phyloP scores from a whole-genome alignment of 2,329 filamentous ascomycete species.

The Hysterium pulicare region DNA sequence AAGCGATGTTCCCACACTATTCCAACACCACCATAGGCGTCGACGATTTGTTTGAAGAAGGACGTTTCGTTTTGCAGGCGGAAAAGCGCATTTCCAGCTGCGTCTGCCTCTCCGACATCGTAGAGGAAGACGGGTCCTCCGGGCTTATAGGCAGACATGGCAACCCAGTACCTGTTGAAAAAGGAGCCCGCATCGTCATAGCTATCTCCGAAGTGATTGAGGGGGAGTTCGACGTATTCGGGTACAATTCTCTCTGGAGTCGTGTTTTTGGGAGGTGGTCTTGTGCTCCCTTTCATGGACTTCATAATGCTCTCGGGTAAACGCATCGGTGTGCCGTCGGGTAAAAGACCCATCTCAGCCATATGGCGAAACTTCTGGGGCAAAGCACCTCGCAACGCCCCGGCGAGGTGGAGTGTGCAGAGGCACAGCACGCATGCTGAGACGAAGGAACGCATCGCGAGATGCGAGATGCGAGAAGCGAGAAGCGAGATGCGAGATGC shows the following conservation, averaged over 20 bases:
- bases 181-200: conserved; percentile 26
- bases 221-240: conserved; percentile 35
- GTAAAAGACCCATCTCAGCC: conserved; percentile 31
- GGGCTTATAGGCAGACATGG: conserved; percentile 28
- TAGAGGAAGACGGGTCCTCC: conserved; percentile 39
- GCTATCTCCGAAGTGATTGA: conserved; percentile 34
- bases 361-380: conserved; percentile 20
- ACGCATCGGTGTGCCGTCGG: conserved; percentile 28
- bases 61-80: conserved; percentile 27
- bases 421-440: conserved; percentile 23
- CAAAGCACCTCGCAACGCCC: conserved; percentile 20
- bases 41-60: conserved; percentile 35
- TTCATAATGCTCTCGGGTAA: neutral
- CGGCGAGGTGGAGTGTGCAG: conserved; percentile 18
- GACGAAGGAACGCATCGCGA: conserved; percentile 23
- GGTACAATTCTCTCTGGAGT: conserved; percentile 16
- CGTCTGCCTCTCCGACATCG: conserved; percentile 35
- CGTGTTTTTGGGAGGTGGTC: neutral
- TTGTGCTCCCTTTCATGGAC: neutral
- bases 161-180: conserved; percentile 38
- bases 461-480: too few relatives aligned
- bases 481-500: too few relatives aligned
- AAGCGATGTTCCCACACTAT: conserved; percentile 42
- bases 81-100: conserved; percentile 19
- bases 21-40: conserved; percentile 35